These are phyloP conservation scores for Polygonum maritimum DNA, from an alignment of 148 eudicot genomes.

Conservation along the genomic window DNA sequence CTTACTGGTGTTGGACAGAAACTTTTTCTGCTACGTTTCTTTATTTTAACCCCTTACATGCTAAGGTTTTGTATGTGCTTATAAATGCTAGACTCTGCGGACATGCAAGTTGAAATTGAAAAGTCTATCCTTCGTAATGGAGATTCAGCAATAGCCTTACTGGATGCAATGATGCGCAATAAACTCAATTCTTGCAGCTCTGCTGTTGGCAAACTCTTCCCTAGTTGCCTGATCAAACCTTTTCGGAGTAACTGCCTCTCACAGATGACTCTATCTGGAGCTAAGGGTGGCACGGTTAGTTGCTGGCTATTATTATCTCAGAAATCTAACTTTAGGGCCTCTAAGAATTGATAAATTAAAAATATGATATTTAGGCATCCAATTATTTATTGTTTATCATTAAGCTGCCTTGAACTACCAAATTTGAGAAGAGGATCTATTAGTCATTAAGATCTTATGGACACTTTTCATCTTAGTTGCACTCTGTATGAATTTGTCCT, in stretches of 20 bases:
- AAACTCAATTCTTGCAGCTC: slow-evolving; percentile 47
- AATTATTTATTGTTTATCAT: neutral
- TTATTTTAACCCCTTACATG: slow-evolving; percentile 2
- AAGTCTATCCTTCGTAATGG: slow-evolving; percentile 62
- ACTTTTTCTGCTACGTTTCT: neutral
- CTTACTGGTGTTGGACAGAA: neutral
- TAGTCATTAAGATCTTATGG: neutral
- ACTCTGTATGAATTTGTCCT: neutral
- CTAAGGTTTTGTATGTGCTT: neutral
- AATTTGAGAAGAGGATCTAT: neutral
- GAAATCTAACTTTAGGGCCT: neutral
- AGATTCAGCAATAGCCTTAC: slow-evolving; percentile 55
- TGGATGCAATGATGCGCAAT: slow-evolving; percentile 90
- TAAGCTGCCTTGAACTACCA: neutral
- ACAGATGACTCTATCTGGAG: slow-evolving; percentile 93
- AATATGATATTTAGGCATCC: neutral
- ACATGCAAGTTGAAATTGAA: slow-evolving; percentile 71
- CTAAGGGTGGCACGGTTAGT: slow-evolving; percentile 97
- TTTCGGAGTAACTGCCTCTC: slow-evolving; percentile 89
- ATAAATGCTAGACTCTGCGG: slow-evolving; percentile 35
- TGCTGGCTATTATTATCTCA: neutral
- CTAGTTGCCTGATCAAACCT: slow-evolving; percentile 65
- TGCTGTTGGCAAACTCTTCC: slow-evolving; percentile 55
- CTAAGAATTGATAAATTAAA: neutral
- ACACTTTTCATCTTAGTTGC: neutral